These are phyloP conservation scores for Calycina herbarum DNA, from an alignment of 2,329 filamentous ascomycete genomes.

Conservation along the genomic window DNA sequence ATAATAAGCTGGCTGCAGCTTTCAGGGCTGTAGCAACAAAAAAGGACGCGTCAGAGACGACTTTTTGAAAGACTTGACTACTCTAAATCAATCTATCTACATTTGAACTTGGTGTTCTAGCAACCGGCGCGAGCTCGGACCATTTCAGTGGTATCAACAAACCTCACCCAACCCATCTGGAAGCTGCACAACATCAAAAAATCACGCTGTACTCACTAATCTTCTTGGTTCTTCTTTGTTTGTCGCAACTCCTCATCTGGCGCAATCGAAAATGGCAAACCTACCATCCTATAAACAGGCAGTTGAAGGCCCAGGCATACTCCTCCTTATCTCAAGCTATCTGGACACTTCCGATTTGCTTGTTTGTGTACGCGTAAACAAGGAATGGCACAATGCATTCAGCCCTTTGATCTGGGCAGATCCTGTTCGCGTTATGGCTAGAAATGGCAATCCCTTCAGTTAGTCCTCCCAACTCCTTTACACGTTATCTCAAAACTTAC, in stretches of 20 bases:
- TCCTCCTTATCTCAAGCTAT: slow-evolving; percentile 22
- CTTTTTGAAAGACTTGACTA: neutral
- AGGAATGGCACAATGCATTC: slow-evolving; percentile 20
- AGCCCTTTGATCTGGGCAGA: slow-evolving; percentile 26
- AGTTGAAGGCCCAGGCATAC: slow-evolving; percentile 10
- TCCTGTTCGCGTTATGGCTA: slow-evolving; percentile 22
- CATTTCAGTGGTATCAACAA: neutral
- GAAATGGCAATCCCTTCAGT: slow-evolving; percentile 21
- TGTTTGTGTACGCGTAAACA: slow-evolving; percentile 22
- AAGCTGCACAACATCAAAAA: neutral
- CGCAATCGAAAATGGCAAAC: slow-evolving; percentile 2
- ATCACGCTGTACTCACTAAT: neutral
- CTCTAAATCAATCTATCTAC: neutral
- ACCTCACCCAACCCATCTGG: neutral
- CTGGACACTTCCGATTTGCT: slow-evolving; percentile 18
- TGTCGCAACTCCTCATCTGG: neutral
- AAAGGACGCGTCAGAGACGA: neutral
- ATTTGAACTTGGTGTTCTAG: neutral
- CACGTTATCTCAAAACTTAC: neutral
- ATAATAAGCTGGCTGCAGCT: neutral
- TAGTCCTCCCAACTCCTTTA: slow-evolving; percentile 2
- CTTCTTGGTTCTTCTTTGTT: neutral
- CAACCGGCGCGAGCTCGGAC: neutral
- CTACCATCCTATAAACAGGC: slow-evolving; percentile 30
- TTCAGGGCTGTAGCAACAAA: neutral